Evolutionary conservation across 352 stramenopile genomes (phyloP).

Genomic region (Phytophthora cryptogea): DNA sequence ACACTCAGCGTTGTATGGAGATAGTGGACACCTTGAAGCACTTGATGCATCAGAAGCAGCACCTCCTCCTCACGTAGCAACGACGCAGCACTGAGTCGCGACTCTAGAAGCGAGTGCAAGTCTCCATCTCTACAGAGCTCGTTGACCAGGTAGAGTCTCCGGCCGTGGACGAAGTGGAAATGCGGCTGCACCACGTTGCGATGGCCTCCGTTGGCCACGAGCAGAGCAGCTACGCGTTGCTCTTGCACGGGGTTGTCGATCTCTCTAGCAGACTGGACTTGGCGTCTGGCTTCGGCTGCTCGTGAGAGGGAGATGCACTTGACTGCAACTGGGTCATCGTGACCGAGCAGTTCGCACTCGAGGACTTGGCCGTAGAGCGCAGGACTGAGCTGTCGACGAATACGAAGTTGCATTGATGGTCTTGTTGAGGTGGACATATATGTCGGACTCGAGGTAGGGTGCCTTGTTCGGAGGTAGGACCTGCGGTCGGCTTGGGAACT

Average conservation of each 20-base stretch:
- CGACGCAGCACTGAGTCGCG: constrained; percentile 1
- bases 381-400: constrained; percentile 23
- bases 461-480: too few relatives aligned
- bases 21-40: constrained; percentile 42
- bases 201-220: constrained; percentile 29
- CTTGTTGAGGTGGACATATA: neutral
- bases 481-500: too few relatives aligned
- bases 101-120: constrained; percentile 39
- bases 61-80: constrained; percentile 33
- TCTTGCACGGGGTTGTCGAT: constrained; percentile 40
- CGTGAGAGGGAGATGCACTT: constrained; percentile 37
- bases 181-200: constrained; percentile 38
- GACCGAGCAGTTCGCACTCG: constrained; percentile 26
- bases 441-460: neutral
- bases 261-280: constrained; percentile 14
- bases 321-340: constrained; percentile 27
- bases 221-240: constrained; percentile 9
- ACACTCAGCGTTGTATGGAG: constrained; percentile 43
- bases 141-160: constrained; percentile 43
- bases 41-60: constrained; percentile 40
- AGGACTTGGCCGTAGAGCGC: constrained; percentile 39
- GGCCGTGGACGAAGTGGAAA: constrained; percentile 27
- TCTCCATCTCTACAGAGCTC: constrained; percentile 59
- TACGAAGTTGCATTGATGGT: constrained; percentile 17
- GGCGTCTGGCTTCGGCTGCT: constrained; percentile 12